Base-by-base conservation (phyloP, 768 basidiomycete genomes). In the Phylloporus sp. region DNA sequence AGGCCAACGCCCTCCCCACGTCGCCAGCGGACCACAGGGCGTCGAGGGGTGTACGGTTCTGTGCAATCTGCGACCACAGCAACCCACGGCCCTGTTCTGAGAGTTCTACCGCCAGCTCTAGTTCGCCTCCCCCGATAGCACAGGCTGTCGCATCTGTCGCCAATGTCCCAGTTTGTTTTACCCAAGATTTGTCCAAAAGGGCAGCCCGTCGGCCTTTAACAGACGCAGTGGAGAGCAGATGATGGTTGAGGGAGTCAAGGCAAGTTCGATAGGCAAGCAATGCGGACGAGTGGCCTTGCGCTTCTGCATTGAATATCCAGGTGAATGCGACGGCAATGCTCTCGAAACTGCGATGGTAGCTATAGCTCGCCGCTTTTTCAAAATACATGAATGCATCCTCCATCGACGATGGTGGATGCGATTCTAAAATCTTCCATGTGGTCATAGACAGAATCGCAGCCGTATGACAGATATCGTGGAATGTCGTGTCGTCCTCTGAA, bases 81-180 rank as follows among this genome's bases (percentile, higher is more conserved):
- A 70, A 29, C 3, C 63, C 60, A 6, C 67, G 59, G 2, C 69
- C 67, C 27, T 70, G 65, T 41, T 69, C 68, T 5, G 73, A 63
- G 58, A 72, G 68, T 42, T 74, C 71, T 8, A 74, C 53, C 35
- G 64, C 68, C 24, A 58, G 47, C 20, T 49, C 52, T 23, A 63
- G 34, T 32, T 63, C 41, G 2, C 57, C 60, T 16, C 22, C 47
- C 0, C n/a, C 22, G 28, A 67, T 60, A 1, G 68, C 72, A 47
- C 62, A 64, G 7, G 64, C 46, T 6, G 66, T 36, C n/a, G 66
- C 64, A 34, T 67, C 47, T 22, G 58, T 55, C 8, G 60, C 63
- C n/a, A 65, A 34, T 12, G 58, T 40, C 4, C 50, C 35, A 1
- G 45, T 55, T 6, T 46, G 16, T 8, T 9, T 29, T 28, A 18